Conservation (phyloP, 2,329 filamentous ascomycete genomes). For the Falciphora oryzae region DNA sequence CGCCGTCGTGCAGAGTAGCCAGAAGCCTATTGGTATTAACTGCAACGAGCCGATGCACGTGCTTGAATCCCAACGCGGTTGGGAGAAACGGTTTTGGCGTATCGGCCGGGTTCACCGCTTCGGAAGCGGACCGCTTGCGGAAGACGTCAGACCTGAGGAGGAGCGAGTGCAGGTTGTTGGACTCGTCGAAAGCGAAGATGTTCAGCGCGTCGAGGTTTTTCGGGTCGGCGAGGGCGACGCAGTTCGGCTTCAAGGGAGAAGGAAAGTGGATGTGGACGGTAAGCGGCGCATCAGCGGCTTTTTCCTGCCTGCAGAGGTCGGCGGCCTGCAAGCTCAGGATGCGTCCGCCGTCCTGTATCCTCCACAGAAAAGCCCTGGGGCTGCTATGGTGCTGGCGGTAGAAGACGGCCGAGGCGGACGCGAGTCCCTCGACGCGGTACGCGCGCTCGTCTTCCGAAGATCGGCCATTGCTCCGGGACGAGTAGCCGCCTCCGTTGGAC, state of each 20-base stretch:
- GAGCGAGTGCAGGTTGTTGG: conserved; percentile 78
- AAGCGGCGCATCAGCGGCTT: conserved; percentile 63
- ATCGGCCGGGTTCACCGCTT: conserved; percentile 53
- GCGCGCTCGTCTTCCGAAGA: conserved; percentile 60
- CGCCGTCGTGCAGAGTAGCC: conserved; percentile 74
- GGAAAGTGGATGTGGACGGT: conserved; percentile 75
- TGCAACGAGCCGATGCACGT: conserved; percentile 75
- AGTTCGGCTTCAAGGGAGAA: conserved; percentile 65
- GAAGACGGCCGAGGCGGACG: conserved; percentile 75
- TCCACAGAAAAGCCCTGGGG: conserved; percentile 86
- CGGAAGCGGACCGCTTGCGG: conserved; percentile 56
- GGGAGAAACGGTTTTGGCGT: conserved; percentile 71
- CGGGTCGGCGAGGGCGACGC: conserved; percentile 77
- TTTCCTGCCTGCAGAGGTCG: conserved; percentile 68
- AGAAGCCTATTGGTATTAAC: conserved; percentile 68
- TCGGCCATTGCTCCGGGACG: conserved; percentile 30
- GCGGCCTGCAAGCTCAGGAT: conserved; percentile 77
- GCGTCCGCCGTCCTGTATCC: conserved; percentile 73
- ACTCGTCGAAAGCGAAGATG: conserved; percentile 72
- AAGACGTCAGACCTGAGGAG: conserved; percentile 81
- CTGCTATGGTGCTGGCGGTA: conserved; percentile 70
- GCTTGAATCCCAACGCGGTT: conserved; percentile 68
- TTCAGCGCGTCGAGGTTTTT: conserved; percentile 71
- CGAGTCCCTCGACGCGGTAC: conserved; percentile 68
- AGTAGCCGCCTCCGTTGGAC: conserved; percentile 28